Base-by-base conservation (phyloP, 805 yeast genomes). In the Metschnikowia kofuensis region DNA sequence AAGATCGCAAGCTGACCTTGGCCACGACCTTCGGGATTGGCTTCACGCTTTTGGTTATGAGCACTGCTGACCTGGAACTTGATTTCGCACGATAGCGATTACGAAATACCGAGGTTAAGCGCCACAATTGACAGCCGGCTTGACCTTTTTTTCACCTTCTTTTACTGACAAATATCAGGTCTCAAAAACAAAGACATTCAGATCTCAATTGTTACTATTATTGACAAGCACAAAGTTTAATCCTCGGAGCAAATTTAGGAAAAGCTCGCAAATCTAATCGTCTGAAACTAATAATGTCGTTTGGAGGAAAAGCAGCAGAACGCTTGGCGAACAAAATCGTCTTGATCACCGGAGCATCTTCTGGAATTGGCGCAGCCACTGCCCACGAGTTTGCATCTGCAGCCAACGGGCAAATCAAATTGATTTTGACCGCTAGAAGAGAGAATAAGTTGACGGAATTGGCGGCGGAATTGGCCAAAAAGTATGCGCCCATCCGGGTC, bases 351-450 rank as follows among this genome's bases (percentile, higher is more conserved):
- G 98, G 98, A 53, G 98, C 98, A 7, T 88, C 96, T 27, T 83
- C 96, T 13, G 98, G 98, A 48, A 92, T 92, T 60, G 99, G 98
- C 11, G 82, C 82, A 56, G 94, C 96, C 46, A 90, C 97, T 10
- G 98, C 97, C 13, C 68, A 77, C 41, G 96, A 91, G 64, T 83
- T 89, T 56, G 94, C 96, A 38, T 82, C 74, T 21, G 73, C 74
- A 16, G 62, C 74, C 36, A 63, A 68, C 47, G 75, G 75, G 15
- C 57, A 67, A 34, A 62, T 70, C 50, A 67, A 57, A 52, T 62
- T 70, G 49, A 61, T 70, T 34, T 62, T 70, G 51, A 66, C 74
- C 6, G 75, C 75, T 9, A 64, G 75, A 54, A 63, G 75, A 56
- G 63, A 61, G 45, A 67, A 62, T 32, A 57, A 63, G 42, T 59